Evolutionary conservation across 305 asterid species (phyloP).

Genomic region (Plantago lanceolata): DNA sequence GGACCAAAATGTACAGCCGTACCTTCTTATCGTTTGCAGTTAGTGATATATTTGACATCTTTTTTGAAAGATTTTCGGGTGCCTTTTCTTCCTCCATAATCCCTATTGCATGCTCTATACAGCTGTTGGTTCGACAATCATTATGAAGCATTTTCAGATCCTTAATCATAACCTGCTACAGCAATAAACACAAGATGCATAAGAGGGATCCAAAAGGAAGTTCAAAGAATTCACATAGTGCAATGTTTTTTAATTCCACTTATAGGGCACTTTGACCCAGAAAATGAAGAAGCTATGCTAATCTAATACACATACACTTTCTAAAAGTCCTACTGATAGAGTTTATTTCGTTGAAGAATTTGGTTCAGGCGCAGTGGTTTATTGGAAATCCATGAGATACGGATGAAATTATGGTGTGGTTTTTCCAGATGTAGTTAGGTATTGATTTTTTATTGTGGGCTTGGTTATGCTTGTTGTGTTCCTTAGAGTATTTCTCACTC

Average conservation of each 20-base stretch:
- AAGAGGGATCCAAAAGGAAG: conserved; percentile 8
- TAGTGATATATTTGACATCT: conserved; percentile 64
- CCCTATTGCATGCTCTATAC: conserved; percentile 90
- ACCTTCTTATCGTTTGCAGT: conserved; percentile 77
- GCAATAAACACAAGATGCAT: conserved; percentile 10
- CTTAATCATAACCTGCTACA: conserved; percentile 54
- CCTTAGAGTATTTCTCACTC: too few species aligned
- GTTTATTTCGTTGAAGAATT: too few species aligned
- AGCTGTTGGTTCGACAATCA: conserved; percentile 76
- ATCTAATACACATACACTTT: too few species aligned
- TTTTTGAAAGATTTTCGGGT: conserved; percentile 75
- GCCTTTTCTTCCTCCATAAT: conserved; percentile 87
- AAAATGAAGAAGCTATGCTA: conserved; percentile 15
- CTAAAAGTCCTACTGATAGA: too few species aligned
- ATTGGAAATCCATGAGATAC: too few species aligned
- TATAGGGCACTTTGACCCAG: neutral
- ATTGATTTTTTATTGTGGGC: too few species aligned
- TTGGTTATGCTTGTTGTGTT: too few species aligned
- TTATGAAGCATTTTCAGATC: conserved; percentile 59
- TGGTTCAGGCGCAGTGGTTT: too few species aligned
- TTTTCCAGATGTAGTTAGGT: too few species aligned
- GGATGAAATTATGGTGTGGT: too few species aligned
- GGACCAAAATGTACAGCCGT: conserved; percentile 15
- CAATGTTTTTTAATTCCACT: conserved; percentile 15
- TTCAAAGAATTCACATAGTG: conserved; percentile 14